Evolutionary conservation across 2,329 filamentous ascomycete species (phyloP), one percentile per base, ranked within the genome.

Genomic region (Hymenoscyphus fraxineus): DNA sequence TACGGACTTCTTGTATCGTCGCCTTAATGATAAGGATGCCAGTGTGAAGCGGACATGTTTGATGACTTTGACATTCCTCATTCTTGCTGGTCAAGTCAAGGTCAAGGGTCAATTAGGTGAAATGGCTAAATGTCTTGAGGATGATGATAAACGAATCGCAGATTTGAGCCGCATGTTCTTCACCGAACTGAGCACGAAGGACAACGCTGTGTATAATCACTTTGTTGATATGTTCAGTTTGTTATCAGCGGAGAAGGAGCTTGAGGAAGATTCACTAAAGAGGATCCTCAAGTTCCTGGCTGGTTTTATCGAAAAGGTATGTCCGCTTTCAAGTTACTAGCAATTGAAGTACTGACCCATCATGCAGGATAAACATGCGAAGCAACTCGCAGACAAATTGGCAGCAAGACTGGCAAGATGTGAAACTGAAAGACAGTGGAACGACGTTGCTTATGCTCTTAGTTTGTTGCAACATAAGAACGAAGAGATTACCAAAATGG

Each of bases 161-260:
- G 95, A 99, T 74, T 84, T 99, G 74, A 92, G 93, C 15, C 85
- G 92, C 65, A 98, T 98, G 94, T 99, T 99, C 85, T 99, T 99
- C 78, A 94, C 92, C 0, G 95, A 99, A 78, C 84, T 99, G 63
- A 93, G 93, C 67, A 97, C 93, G 71, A 99, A 99, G 81, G 95
- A 99, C 76, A 99, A 99, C 74, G 95, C 95, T 2, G 92, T 99
- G 2, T 99, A 99, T 78, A 99, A 99, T 76, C 94, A 99, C 79
- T 99, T 99, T 78, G 93, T 99, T 35, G 95, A 99, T 76, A 98
- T 99, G 92, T 99, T 99, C 78, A 94, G 91, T 74, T 80, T 98
- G 69, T 82, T 99, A 58, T 95, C 91, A 64, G 90, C 93, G 0
- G 94, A 96, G 71, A 85, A 85, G 61, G 85, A 82, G 38, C 81